A percentile compares a stretch with the other conserved stretches of the same genome.
phyloP scores from a whole-genome alignment of 2,329 filamentous ascomycete genomes.

The Penicillium sp. region DNA sequence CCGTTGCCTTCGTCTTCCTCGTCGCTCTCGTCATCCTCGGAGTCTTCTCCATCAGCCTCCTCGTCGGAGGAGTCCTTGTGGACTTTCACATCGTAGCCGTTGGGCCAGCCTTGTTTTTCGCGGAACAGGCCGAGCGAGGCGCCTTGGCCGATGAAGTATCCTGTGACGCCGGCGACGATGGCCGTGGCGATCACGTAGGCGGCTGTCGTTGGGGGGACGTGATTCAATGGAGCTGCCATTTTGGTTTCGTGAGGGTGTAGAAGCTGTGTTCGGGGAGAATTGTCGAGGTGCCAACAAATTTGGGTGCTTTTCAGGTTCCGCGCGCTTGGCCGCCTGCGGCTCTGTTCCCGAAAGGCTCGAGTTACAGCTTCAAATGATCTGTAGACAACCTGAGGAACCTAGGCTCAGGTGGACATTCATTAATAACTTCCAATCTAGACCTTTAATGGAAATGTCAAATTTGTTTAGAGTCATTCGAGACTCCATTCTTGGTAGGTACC shows the following conservation, averaged over 20 bases:
- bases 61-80: conserved; percentile 47
- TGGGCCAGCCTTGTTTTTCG: conserved; percentile 51
- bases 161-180: conserved; percentile 71
- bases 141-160: conserved; percentile 70
- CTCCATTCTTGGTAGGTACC: too few relatives aligned
- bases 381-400: too few relatives aligned
- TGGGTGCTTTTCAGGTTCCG: background rate
- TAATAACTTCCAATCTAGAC: too few relatives aligned
- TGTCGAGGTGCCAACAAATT: background rate
- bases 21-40: conserved; percentile 63
- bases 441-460: too few relatives aligned
- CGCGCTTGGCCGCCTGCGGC: background rate
- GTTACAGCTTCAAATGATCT: too few relatives aligned
- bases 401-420: too few relatives aligned
- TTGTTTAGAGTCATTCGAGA: too few relatives aligned
- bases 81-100: conserved; percentile 56
- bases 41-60: conserved; percentile 44
- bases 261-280: background rate
- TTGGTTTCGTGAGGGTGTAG: conserved; percentile 10
- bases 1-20: conserved; percentile 66
- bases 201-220: conserved; percentile 53
- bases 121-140: conserved; percentile 71
- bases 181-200: conserved; percentile 71
- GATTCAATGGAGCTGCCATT: conserved; percentile 41
- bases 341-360: background rate